phyloP scores from a whole-genome alignment of 257 asterid species.

The Nemophila menziesii region DNA sequence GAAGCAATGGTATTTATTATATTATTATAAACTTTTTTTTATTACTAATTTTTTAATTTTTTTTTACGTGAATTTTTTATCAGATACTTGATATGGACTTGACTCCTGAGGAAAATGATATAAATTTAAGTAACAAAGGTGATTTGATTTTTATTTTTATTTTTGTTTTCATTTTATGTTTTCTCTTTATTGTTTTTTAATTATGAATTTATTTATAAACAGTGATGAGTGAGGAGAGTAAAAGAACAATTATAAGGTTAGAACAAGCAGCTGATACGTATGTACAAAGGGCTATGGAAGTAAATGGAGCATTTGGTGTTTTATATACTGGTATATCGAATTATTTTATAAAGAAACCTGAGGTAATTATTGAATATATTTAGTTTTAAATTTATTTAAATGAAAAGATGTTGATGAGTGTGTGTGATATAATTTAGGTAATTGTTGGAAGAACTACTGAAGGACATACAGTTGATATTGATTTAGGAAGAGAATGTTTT shows the following conservation, averaged over 20 bases:
- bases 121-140: conserved; percentile 41
- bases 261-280: conserved; percentile 62
- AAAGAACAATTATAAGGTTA: conserved; percentile 53
- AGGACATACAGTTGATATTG: conserved; percentile 59
- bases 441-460: conserved; percentile 59
- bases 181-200: too few relatives aligned
- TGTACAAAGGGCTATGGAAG: conserved; percentile 43
- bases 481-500: conserved; percentile 56
- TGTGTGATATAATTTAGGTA: conserved; percentile 38
- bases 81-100: conserved; percentile 87
- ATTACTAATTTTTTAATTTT: conserved; percentile 13
- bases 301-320: conserved; percentile 60
- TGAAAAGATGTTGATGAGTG: not conserved
- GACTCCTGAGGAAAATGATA: conserved; percentile 43
- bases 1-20: conserved; percentile 60
- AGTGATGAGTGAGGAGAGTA: conserved; percentile 32
- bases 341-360: conserved; percentile 54
- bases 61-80: conserved; percentile 14
- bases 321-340: conserved; percentile 37
- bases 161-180: too few relatives aligned
- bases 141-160: conserved; percentile 17
- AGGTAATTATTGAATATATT: conserved; percentile 25
- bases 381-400: not conserved
- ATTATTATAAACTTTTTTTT: conserved; percentile 8
- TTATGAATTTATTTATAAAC: too few relatives aligned